Evolutionary conservation across 148 eudicot species (phyloP).

Genomic region (Rhododendron kiyosumense): DNA sequence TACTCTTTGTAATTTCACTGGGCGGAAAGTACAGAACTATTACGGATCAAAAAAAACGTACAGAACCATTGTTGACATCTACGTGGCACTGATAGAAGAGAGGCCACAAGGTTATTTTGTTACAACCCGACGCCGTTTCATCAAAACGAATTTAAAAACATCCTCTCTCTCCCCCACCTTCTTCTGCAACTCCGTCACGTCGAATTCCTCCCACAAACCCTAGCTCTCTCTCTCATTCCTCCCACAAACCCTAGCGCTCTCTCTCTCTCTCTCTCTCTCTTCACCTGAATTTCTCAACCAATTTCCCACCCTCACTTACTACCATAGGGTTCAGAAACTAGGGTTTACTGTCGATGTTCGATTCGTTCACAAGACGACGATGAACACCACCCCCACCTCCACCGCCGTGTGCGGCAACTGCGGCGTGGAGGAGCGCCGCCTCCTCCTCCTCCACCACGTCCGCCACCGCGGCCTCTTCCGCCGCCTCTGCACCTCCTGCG

Average conservation of each 20-base stretch:
- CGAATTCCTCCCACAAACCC: not conserved
- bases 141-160: not conserved
- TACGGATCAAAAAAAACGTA: no score
- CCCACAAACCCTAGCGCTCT: not conserved
- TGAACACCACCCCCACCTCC: conserved; percentile 11
- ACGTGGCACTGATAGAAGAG: no score
- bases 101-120: not conserved
- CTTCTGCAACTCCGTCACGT: conserved; percentile 3
- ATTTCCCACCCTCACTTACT: not conserved
- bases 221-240: not conserved
- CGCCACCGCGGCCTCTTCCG: conserved; percentile 38
- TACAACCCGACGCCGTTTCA: conserved; percentile 3
- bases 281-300: conserved; percentile 19
- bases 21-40: not conserved
- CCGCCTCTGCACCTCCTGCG: conserved; percentile 80
- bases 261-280: not conserved
- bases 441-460: conserved; percentile 75
- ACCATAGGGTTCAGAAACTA: not conserved
- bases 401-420: conserved; percentile 46
- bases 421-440: conserved; percentile 42
- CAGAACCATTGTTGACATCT: not conserved
- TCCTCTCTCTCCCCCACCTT: not conserved
- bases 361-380: not conserved
- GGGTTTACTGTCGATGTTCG: not conserved
- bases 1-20: no score